Conservation (phyloP, 2,329 filamentous ascomycete genomes). For the Tolypocladium nubicola region DNA sequence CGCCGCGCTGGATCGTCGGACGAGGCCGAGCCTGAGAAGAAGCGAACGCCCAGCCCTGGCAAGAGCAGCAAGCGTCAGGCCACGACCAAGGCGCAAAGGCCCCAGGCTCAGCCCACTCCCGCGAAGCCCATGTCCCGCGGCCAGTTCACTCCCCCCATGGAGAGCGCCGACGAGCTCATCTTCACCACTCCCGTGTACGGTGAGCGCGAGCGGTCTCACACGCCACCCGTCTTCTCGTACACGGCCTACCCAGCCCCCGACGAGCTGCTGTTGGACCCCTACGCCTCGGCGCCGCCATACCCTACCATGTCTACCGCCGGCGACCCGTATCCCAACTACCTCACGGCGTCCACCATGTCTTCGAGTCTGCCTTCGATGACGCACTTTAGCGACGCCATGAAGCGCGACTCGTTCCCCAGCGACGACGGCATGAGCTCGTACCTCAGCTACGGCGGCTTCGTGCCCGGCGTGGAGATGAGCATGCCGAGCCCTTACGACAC, state of each 20-base stretch:
- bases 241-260: constrained; percentile 58
- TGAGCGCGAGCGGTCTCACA: constrained; percentile 58
- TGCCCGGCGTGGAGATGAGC: constrained; percentile 54
- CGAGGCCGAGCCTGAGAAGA: constrained; percentile 34
- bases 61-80: constrained; percentile 33
- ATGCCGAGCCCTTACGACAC: constrained; percentile 52
- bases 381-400: constrained; percentile 53
- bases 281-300: constrained; percentile 43
- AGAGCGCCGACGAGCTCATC: constrained; percentile 53
- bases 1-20: constrained; percentile 53
- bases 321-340: constrained; percentile 46
- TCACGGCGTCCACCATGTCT: constrained; percentile 36
- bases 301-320: constrained; percentile 36
- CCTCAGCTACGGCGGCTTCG: constrained; percentile 52
- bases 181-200: constrained; percentile 46
- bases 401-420: constrained; percentile 50
- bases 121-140: constrained; percentile 33
- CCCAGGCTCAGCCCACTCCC: constrained; percentile 13
- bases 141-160: constrained; percentile 53
- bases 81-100: constrained; percentile 11
- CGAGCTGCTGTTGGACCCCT: constrained; percentile 49
- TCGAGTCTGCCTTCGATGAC: constrained; percentile 55
- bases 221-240: constrained; percentile 59
- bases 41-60: constrained; percentile 21
- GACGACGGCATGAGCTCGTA: constrained; percentile 54